A percentile compares a stretch with the other conserved stretches of the same genome.
These are phyloP conservation scores for Penicillium bialowiezense DNA, from an alignment of 495 filamentous ascomycete genomes.

Conservation along the genomic window DNA sequence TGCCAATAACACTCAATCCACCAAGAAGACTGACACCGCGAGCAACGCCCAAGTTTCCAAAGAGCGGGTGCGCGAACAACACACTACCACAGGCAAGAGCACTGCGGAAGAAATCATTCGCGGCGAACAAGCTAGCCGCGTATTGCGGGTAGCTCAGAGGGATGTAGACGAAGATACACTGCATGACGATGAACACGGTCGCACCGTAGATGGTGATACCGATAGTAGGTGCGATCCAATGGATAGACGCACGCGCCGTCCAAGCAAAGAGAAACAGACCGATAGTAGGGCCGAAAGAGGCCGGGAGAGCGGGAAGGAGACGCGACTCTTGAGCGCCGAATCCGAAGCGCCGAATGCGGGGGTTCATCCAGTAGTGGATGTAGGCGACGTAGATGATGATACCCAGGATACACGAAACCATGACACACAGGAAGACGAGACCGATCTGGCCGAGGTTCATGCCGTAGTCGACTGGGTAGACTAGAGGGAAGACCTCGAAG, in stretches of 20 bases:
- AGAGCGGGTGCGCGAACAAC: conserved; percentile 56
- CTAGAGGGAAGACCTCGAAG: conserved; percentile 74
- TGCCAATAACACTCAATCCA: conserved; percentile 53
- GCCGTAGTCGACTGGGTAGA: conserved; percentile 60
- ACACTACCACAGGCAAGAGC: conserved; percentile 56
- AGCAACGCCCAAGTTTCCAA: conserved; percentile 55
- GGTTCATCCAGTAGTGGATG: conserved; percentile 52
- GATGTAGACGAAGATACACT: conserved; percentile 65
- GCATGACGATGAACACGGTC: conserved; percentile 50
- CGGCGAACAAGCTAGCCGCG: conserved; percentile 59
- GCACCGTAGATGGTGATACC: conserved; percentile 55
- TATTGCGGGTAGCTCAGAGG: conserved; percentile 61
- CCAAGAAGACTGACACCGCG: conserved; percentile 54
- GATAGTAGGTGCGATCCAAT: conserved; percentile 63
- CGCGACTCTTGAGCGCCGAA: conserved; percentile 50
- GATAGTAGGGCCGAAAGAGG: conserved; percentile 49
- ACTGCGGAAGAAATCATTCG: conserved; percentile 57
- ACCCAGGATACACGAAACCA: conserved; percentile 54
- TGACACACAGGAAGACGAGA: conserved; percentile 62
- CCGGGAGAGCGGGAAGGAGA: conserved; percentile 55
- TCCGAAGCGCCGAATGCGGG: conserved; percentile 41
- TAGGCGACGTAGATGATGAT: conserved; percentile 52
- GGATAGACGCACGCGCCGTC: conserved; percentile 52
- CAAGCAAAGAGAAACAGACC: conserved; percentile 65
- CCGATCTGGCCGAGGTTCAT: conserved; percentile 62